Conservation (phyloP, 2,329 filamentous ascomycete species). For the Exophiala aquamarina region DNA sequence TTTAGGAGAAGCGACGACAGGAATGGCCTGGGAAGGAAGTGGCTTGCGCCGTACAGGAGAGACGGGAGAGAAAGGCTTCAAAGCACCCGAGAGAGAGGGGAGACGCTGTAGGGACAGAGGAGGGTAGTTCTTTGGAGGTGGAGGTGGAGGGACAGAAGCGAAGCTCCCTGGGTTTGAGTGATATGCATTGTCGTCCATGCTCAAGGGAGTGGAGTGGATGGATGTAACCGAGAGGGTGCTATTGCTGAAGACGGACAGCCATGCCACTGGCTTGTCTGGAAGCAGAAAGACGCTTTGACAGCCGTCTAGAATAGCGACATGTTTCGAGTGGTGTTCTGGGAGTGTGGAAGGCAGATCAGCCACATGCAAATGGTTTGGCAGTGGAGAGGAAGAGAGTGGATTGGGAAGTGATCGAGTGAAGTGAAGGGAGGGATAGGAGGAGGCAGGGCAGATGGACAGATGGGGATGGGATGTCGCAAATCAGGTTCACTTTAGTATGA, state of each 20-base stretch:
- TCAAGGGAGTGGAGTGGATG: constrained; percentile 5
- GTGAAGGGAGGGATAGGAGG: constrained; percentile 15
- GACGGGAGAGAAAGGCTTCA: constrained; percentile 21
- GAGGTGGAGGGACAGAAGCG: constrained; percentile 21
- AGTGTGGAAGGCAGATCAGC: constrained; percentile 22
- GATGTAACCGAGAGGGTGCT: constrained; percentile 10
- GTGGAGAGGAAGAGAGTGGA: constrained; percentile 16
- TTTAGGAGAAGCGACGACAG: constrained; percentile 1
- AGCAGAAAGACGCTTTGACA: constrained; percentile 23
- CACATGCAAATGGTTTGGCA: constrained; percentile 19
- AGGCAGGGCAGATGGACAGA: too few relatives aligned
- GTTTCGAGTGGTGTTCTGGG: constrained; percentile 8
- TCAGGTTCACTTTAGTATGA: constrained; percentile 13
- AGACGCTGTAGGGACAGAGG: constrained; percentile 14
- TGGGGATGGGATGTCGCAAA: constrained; percentile 5
- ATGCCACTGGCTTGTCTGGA: constrained; percentile 1
- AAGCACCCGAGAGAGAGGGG: constrained; percentile 17
- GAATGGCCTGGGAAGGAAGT: constrained; percentile 47
- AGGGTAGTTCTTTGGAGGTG: constrained; percentile 18
- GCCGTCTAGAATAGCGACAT: constrained; percentile 25
- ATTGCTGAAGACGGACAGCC: not conserved
- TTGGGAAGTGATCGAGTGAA: constrained; percentile 6
- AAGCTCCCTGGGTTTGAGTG: constrained; percentile 9
- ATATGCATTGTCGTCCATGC: constrained; percentile 19
- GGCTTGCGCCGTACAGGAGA: constrained; percentile 54